These are phyloP conservation scores for Lagenaria siceraria DNA, from an alignment of 306 rosid species.

Conservation along the genomic window DNA sequence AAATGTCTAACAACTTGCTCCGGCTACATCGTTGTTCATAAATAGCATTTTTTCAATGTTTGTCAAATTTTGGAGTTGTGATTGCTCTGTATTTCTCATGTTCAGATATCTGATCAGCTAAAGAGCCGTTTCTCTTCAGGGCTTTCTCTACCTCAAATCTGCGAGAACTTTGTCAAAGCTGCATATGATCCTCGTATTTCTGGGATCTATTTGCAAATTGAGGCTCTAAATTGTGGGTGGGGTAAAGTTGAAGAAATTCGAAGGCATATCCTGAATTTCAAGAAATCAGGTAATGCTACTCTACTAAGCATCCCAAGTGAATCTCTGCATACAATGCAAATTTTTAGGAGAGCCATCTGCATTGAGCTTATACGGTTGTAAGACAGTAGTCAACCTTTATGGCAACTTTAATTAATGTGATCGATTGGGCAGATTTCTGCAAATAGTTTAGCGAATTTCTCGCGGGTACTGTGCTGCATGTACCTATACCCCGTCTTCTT, in stretches of 20 bases:
- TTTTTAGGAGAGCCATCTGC: not conserved
- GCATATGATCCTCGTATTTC: slow-evolving; percentile 84
- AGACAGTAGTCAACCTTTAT: not conserved
- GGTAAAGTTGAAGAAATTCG: slow-evolving; percentile 90
- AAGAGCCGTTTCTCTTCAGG: slow-evolving; percentile 61
- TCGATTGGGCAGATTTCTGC: not conserved
- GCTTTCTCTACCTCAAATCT: slow-evolving; percentile 72
- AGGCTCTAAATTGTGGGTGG: slow-evolving; percentile 80
- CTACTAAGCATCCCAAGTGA: not conserved
- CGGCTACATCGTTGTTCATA: not conserved
- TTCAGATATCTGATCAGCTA: slow-evolving; percentile 72
- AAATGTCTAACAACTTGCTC: not conserved
- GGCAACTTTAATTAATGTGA: not conserved
- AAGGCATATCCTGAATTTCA: slow-evolving; percentile 67
- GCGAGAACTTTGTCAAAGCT: slow-evolving; percentile 80
- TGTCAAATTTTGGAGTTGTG: slow-evolving; percentile 13
- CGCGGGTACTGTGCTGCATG: not conserved
- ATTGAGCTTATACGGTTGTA: not conserved
- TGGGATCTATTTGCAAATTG: slow-evolving; percentile 72
- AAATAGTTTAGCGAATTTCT: not conserved
- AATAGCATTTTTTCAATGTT: not conserved
- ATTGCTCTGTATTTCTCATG: slow-evolving; percentile 7
- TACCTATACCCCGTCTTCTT: not conserved
- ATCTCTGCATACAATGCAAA: not conserved
- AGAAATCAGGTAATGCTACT: slow-evolving; percentile 59